Base-by-base conservation (phyloP, 164 flowering plant species). In the Aristolochia fimbriata region DNA sequence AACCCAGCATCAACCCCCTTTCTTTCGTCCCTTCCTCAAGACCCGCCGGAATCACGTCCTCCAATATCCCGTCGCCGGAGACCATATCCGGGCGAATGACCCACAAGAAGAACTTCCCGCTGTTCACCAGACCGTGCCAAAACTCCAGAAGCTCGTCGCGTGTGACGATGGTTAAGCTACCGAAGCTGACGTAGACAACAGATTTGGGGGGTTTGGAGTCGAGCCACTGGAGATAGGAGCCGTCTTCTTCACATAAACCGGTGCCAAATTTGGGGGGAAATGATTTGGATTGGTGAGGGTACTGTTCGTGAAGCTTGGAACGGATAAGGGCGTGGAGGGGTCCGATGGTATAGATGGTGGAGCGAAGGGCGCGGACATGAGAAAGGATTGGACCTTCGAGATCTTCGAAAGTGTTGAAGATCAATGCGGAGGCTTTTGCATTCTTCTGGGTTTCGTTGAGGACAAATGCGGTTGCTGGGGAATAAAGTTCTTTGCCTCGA, bases 131-230 rank as follows among this genome's bases (percentile, higher is more conserved):
- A 1, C 92, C 84, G 43, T 75, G 55, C 81, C 78, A 78, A 57
- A 81, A 61, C 68, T 86, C 86, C 65, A 76, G 6, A 20, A 80
- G 14, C 65, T 76, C 46, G 0, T 64, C 62, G 10, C 46, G 51
- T 3, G 60, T 62, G 56, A 75, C 12, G 1, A 30, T 27, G 1
- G 75, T 33, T 1, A 67, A 17, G 67, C 81, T 84, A 5, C 88
- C 91, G 27, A 85, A 80, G 65, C 85, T 80, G 0, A 80, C 82
- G n/a, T 81, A 85, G 17, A 85, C 22, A 10, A 85, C 88, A 0
- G 87, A 85, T 2, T 68, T 64, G 0, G 47, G 4, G 0, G 78
- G 73, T 31, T 80, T 77, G 0, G 60, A 9, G 31, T 81, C 75
- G 3, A 85, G 80, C 91, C 86, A 85, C 11, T 58, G 19, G 14